Base-by-base conservation (phyloP, 2,329 filamentous ascomycete species). In the Penicillium psychrosexuale region DNA sequence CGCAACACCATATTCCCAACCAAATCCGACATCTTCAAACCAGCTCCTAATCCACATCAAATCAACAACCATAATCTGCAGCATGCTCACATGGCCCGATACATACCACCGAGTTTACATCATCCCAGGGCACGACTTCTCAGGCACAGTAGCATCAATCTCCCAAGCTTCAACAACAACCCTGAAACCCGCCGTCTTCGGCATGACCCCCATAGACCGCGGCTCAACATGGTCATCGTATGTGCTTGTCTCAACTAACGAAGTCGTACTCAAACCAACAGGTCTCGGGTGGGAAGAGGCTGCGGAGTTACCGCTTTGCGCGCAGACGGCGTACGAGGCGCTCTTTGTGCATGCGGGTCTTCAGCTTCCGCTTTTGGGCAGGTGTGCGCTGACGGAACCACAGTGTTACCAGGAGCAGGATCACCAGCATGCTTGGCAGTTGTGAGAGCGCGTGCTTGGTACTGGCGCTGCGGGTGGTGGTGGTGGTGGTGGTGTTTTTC, bases 391-490 rank as follows among this genome's bases (percentile, higher is more conserved):
- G 40, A 6, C 7, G 15, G 11, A 27, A 3, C 15, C 9, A 24
- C 19, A 31, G 28, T 0, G 13, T 13, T 2, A 22, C 3, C 17
- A 42, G 43, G 30, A 13, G 3, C 8, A 43, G 11, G 8, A 49
- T 37, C 5, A 8, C 4, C 17, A 37, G 13, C 3, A 36, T 5
- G 12, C 19, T n/a, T 0, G 15, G 6, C 40, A 39, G 17, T 28
- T 27, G 17, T 47, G 27, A 7, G 37, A 49, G 44, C 44, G 48
- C 1, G 37, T 76, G 15, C 59, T 77, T 31, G 62, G 77, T 46
- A 75, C 71, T 7, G 73, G 73, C 5, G 72, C 69, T 30, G 65
- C 67, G 8, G 76, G 76, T 8, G 74, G 68, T 0, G 69, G 72
- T 3, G 75, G 76, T 8, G 74, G 68, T 0, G 69, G 72, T 3